Conservation (phyloP, 345 rosid species). For the Pistacia atlantica region DNA sequence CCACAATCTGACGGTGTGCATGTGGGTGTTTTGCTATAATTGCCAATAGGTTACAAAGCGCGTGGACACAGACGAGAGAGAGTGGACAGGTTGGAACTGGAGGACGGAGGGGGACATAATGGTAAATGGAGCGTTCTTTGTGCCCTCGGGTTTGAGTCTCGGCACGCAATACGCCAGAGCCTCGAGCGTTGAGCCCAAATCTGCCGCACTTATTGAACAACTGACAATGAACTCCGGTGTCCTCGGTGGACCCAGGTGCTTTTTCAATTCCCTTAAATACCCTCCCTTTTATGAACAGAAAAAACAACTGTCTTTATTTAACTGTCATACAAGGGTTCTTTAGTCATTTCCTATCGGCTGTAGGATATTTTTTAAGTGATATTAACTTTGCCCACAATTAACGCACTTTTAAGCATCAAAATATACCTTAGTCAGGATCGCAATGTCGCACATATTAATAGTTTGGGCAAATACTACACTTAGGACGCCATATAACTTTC, state of each 20-base stretch:
- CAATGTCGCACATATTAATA: too few relatives aligned
- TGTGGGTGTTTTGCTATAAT: neutral
- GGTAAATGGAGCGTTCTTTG: conserved; percentile 92
- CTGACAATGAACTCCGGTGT: conserved; percentile 83
- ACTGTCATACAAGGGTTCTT: neutral
- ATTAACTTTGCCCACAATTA: too few relatives aligned
- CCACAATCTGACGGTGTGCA: too few relatives aligned
- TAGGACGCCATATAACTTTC: too few relatives aligned
- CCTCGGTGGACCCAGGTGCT: conserved; percentile 77
- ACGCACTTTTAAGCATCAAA: too few relatives aligned
- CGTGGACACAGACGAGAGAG: conserved; percentile 68
- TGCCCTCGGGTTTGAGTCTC: conserved; percentile 83
- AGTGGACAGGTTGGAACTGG: conserved; percentile 93
- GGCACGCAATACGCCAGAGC: conserved; percentile 66
- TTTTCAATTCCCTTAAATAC: neutral
- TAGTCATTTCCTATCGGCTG: neutral
- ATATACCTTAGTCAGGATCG: too few relatives aligned
- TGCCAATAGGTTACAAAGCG: conserved; percentile 82
- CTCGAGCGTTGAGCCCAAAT: conserved; percentile 74
- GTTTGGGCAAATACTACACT: too few relatives aligned
- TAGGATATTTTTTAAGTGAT: too few relatives aligned
- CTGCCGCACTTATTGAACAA: conserved; percentile 60
- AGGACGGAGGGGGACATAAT: conserved; percentile 87
- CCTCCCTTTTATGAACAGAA: neutral
- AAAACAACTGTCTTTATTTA: conserved; percentile 9